Conservation (phyloP, 2,329 filamentous ascomycete species). For the Paracorniculantispora psalliotae region DNA sequence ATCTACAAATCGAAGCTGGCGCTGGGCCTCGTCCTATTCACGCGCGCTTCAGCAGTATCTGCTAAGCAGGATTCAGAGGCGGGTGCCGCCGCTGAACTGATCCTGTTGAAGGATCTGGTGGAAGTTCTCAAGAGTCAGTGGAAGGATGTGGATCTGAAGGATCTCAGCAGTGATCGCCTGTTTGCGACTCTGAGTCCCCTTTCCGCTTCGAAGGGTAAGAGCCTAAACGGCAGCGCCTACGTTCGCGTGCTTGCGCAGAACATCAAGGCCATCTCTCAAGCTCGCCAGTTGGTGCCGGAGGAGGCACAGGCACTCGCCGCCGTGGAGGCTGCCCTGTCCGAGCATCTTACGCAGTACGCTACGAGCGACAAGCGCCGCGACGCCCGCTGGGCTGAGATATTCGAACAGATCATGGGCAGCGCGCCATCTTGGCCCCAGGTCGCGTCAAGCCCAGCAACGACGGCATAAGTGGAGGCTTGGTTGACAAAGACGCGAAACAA, state of each 20-base stretch:
- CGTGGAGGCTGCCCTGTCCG: conserved; percentile 33
- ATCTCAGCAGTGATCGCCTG: conserved; percentile 20
- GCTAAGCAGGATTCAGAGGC: conserved; percentile 22
- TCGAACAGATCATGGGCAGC: conserved; percentile 24
- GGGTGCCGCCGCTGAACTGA: conserved; percentile 21
- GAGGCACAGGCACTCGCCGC: conserved; percentile 29
- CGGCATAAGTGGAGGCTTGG: not conserved
- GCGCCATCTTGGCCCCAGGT: conserved; percentile 24
- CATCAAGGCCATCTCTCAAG: conserved; percentile 39
- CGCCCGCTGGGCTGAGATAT: conserved; percentile 21
- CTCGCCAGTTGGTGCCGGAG: conserved; percentile 35
- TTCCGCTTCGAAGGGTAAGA: conserved; percentile 2
- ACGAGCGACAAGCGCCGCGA: conserved; percentile 15
- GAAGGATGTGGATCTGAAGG: conserved; percentile 17
- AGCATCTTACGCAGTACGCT: conserved; percentile 32
- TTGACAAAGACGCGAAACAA: not conserved
- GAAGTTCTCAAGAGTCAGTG: conserved; percentile 24
- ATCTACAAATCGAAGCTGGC: conserved; percentile 24
- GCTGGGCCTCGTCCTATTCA: conserved; percentile 28
- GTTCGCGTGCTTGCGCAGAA: conserved; percentile 26
- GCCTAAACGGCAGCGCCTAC: conserved; percentile 24
- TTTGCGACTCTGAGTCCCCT: conserved; percentile 23
- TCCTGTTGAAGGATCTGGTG: conserved; percentile 26
- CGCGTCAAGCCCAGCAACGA: not conserved
- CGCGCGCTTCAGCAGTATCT: conserved; percentile 23